A percentile compares a stretch with the other conserved stretches of the same genome.
phyloP scores from a whole-genome alignment of 305 asterid genomes.

The Fraxinus angustifolia region DNA sequence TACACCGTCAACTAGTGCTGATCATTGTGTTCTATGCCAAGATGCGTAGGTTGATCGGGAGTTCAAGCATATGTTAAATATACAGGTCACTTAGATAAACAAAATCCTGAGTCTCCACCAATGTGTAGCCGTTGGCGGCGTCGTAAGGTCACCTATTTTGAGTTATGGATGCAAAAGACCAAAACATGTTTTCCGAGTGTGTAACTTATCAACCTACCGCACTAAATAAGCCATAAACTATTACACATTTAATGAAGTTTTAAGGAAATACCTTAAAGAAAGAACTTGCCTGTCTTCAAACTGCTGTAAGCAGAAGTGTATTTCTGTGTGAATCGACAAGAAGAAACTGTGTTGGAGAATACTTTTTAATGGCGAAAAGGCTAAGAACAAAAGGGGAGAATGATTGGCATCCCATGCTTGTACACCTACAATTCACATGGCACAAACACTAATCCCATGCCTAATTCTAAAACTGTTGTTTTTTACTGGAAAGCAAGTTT shows the following conservation, averaged over 20 bases:
- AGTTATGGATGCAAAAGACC: not conserved
- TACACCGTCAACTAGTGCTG: not conserved
- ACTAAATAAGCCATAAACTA: not conserved
- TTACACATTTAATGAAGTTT: not conserved
- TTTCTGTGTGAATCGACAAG: conserved; percentile 1
- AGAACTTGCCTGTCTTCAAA: not conserved
- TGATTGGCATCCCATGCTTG: conserved; percentile 57
- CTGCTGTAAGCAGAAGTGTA: not conserved
- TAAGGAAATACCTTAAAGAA: not conserved
- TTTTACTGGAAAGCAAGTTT: not conserved
- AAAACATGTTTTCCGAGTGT: not conserved
- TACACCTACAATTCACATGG: conserved; percentile 64
- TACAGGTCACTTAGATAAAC: not conserved
- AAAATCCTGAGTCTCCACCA: not conserved
- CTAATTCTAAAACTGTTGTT: conserved; percentile 2
- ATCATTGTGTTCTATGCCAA: not conserved
- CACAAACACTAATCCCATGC: conserved; percentile 35
- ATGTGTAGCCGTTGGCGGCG: not conserved
- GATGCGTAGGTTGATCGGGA: not conserved
- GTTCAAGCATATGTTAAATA: not conserved
- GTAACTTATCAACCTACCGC: not conserved
- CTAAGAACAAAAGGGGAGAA: conserved; percentile 29
- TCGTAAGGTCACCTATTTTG: not conserved
- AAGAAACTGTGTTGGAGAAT: not conserved
- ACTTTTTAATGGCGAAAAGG: conserved; percentile 18